Conservation (phyloP, 495 filamentous ascomycete genomes). For the Staphylotrichum longicolle region DNA sequence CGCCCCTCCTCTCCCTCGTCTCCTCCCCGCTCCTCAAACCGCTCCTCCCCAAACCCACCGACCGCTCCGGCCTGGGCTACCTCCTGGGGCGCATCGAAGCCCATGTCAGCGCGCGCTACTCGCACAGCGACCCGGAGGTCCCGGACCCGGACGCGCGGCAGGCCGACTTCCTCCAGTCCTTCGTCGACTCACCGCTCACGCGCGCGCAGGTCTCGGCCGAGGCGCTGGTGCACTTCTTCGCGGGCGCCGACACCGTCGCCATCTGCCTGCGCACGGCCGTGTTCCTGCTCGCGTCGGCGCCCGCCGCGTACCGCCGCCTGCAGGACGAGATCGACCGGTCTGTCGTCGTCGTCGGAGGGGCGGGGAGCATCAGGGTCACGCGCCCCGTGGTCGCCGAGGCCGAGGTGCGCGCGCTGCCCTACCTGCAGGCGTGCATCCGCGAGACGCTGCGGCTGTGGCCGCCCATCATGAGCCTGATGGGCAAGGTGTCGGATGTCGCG, state of each 20-base stretch:
- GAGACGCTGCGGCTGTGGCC: constrained; percentile 1
- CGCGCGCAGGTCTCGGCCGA: background rate
- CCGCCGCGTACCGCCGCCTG: background rate
- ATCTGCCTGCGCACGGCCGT: background rate
- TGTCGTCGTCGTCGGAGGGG: too few species aligned
- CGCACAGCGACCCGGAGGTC: too few species aligned
- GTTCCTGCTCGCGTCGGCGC: background rate
- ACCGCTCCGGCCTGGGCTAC: background rate
- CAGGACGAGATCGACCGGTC: background rate
- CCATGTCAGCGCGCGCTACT: background rate
- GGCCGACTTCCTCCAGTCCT: background rate
- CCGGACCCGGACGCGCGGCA: background rate
- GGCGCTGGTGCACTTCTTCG: background rate
- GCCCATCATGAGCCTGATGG: background rate
- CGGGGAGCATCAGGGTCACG: background rate
- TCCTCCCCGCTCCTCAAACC: constrained; percentile 1
- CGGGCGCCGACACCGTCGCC: background rate
- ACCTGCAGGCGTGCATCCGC: constrained; percentile 1
- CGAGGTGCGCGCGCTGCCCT: background rate
- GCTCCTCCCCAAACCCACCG: background rate
- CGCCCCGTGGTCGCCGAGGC: background rate
- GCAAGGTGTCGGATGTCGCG: background rate
- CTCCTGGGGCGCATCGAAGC: background rate
- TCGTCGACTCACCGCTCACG: background rate
- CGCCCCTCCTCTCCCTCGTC: background rate